Base-by-base conservation (phyloP, 2,329 filamentous ascomycete species). In the Leptoxyphium fumago region DNA sequence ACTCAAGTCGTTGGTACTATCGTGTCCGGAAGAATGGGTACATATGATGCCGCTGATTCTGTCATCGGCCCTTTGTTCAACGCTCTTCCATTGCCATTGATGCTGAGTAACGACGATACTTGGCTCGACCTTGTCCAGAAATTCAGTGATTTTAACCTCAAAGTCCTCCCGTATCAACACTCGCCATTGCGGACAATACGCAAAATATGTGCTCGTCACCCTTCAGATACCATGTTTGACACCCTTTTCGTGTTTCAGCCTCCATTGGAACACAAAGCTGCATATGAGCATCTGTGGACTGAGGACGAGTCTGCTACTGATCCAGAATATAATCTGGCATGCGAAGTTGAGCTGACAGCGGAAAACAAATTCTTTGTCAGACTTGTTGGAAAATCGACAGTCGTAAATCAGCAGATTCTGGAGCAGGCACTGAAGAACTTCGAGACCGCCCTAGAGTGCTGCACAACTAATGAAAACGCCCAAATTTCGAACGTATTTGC, bases 11-110 rank as follows among this genome's bases (percentile, higher is more conserved):
- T 88, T 11, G 89, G 89, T 1, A 66, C 93, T 15, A 73, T 95
- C 10, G 73, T 84, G 0, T 91, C 87, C 6, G 89, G 88, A 1
- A 74, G 88, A 46, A 75, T 78, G 0, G 74, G 93, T 4, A 75
- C 83, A 38, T 64, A 86, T 10, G 71, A 80, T 7, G 69, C 69
- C 2, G 73, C 79, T 2, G 81, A 87, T 40, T 57, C 69, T 17
- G 75, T 84, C 1, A 73, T 91, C 38, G 89, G 88, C 0, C 88
- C 89, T 0, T 65, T 95, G 15, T 94, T 95, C 71, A 95, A 95
- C 57, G 94, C 87, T 0, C 67, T 95, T 1, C 86, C 88, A 0
- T 86, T 82, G 57, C 71, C 75, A 44, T 62, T 78, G 29, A 56
- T 64, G 5, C 50, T 73, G 11, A 48, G 62, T 6, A 49, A 59